Percentiles rank a stretch among this genome's conserved stretches.
These are phyloP conservation scores for Scedosporium dehoogii DNA, from an alignment of 2,329 filamentous ascomycete genomes.

Conservation along the genomic window DNA sequence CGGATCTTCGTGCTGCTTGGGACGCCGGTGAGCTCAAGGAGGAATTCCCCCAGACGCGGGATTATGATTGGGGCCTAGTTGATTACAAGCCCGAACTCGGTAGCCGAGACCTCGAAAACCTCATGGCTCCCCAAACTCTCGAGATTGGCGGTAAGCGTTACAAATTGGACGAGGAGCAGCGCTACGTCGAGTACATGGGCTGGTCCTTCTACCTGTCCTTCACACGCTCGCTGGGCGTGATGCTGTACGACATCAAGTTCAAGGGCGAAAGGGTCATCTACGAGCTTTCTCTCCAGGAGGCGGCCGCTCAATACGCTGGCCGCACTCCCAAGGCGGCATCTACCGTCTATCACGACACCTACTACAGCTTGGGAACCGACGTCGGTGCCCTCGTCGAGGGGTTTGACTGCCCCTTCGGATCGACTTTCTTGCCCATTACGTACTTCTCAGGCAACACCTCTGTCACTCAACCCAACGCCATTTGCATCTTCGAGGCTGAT, in stretches of 20 bases:
- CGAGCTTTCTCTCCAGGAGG: constrained; percentile 42
- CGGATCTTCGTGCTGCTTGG: constrained; percentile 24
- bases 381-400: constrained; percentile 28
- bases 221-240: constrained; percentile 31
- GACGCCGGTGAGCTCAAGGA: constrained; percentile 24
- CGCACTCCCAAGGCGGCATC: constrained; percentile 31
- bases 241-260: constrained; percentile 39
- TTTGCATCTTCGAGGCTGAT: constrained; percentile 30
- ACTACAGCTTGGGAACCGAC: constrained; percentile 24
- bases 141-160: constrained; percentile 30
- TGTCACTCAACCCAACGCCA: constrained; percentile 18
- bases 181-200: constrained; percentile 42
- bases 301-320: constrained; percentile 40
- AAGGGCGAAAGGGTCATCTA: constrained; percentile 40
- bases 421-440: constrained; percentile 24
- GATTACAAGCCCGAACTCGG: constrained; percentile 21
- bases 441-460: constrained; percentile 21
- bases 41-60: constrained; percentile 22
- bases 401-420: constrained; percentile 29
- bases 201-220: constrained; percentile 41
- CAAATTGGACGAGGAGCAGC: constrained; percentile 30
- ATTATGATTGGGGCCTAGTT: constrained; percentile 23
- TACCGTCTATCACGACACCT: constrained; percentile 32
- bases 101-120: constrained; percentile 22
- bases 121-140: constrained; percentile 23